A percentile compares a stretch with the other conserved stretches of the same genome.
These are phyloP conservation scores for Xylaria venustula DNA, from an alignment of 495 filamentous ascomycete genomes.

Conservation along the genomic window DNA sequence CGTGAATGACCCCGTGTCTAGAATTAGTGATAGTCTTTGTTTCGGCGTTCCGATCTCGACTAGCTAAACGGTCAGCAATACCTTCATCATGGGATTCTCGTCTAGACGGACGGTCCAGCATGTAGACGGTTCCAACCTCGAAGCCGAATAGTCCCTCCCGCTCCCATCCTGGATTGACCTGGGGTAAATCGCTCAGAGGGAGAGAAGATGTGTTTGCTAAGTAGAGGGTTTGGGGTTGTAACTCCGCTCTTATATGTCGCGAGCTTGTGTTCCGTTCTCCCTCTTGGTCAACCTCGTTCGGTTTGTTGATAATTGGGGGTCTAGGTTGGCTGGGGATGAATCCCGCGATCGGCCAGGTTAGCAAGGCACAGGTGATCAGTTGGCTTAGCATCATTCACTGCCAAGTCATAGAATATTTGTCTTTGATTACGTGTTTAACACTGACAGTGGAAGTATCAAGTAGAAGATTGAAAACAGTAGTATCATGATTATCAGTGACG, in stretches of 20 bases:
- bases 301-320: neutral
- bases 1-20: constrained; percentile 49
- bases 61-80: constrained; percentile 16
- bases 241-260: constrained; percentile 21
- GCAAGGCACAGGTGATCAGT: neutral
- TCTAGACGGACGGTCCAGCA: constrained; percentile 38
- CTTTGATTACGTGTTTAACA: too few relatives aligned
- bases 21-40: constrained; percentile 39
- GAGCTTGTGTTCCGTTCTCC: neutral
- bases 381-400: neutral
- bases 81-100: constrained; percentile 14
- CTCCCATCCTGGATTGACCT: constrained; percentile 6
- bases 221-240: constrained; percentile 24
- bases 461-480: too few relatives aligned
- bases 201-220: constrained; percentile 10
- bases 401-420: too few relatives aligned
- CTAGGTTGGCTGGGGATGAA: neutral
- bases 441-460: too few relatives aligned
- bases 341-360: neutral
- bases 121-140: constrained; percentile 38
- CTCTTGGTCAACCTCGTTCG: too few relatives aligned
- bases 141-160: constrained; percentile 25
- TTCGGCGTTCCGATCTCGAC: constrained; percentile 45
- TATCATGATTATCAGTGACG: too few relatives aligned
- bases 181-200: neutral